These are phyloP conservation scores for Draba incana DNA, from an alignment of 345 rosid genomes.

Conservation along the genomic window DNA sequence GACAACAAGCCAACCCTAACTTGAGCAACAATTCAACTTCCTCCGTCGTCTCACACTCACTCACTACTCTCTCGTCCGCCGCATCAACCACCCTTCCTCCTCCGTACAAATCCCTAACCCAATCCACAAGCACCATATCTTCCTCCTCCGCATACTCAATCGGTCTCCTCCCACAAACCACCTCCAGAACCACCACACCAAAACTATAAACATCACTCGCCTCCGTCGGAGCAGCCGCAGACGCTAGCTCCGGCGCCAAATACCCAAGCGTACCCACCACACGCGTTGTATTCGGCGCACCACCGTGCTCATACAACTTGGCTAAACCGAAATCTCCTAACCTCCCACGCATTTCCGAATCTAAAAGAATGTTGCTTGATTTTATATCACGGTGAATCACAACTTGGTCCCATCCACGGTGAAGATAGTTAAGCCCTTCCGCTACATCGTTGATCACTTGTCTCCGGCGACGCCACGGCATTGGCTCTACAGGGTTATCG, in stretches of 20 bases:
- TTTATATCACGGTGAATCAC: constrained; percentile 87
- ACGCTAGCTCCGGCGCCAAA: constrained; percentile 81
- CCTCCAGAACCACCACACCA: constrained; percentile 87
- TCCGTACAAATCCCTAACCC: constrained; percentile 67
- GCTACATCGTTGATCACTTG: constrained; percentile 74
- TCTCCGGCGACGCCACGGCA: constrained; percentile 65
- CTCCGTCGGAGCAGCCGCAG: constrained; percentile 54
- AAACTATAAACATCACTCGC: constrained; percentile 84
- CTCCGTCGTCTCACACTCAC: constrained; percentile 54
- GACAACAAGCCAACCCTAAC: constrained; percentile 86
- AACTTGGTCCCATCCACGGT: constrained; percentile 90
- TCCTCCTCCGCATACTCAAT: constrained; percentile 56
- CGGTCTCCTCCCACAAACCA: constrained; percentile 77
- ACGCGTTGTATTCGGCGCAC: constrained; percentile 74
- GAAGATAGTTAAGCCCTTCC: constrained; percentile 80
- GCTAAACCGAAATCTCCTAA: constrained; percentile 91
- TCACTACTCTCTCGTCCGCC: constrained; percentile 57
- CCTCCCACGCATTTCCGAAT: constrained; percentile 79
- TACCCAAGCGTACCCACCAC: constrained; percentile 92
- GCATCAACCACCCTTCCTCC: constrained; percentile 58
- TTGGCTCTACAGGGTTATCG: constrained; percentile 51
- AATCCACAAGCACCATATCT: constrained; percentile 64
- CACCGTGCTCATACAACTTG: constrained; percentile 72
- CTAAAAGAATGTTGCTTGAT: constrained; percentile 78
- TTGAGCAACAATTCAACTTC: constrained; percentile 73